These are phyloP conservation scores for Tetrahymena malaccensis DNA, from an alignment of 73 alveolate genomes.

Conservation along the genomic window DNA sequence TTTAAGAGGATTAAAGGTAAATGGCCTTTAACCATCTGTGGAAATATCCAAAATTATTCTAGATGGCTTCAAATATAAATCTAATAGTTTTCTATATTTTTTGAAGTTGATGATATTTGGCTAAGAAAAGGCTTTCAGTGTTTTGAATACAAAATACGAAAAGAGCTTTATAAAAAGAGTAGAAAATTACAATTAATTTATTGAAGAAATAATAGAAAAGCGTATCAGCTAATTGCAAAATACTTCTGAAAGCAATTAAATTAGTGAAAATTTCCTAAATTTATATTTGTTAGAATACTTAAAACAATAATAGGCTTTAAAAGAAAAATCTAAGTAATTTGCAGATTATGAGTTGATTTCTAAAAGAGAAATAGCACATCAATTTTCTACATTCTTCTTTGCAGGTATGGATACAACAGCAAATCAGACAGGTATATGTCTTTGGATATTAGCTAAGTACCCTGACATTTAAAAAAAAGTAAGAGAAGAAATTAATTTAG, in stretches of 20 bases:
- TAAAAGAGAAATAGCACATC: neutral
- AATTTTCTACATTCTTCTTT: neutral
- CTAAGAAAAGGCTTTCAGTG: neutral
- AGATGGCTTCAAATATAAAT: neutral
- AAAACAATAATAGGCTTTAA: neutral
- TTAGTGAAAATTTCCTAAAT: neutral
- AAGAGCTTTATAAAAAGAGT: neutral
- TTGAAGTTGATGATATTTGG: neutral
- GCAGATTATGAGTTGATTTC: neutral
- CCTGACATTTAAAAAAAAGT: neutral
- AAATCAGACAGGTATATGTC: neutral
- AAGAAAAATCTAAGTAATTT: neutral
- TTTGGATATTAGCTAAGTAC: neutral
- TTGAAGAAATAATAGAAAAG: neutral
- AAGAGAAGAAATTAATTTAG: neutral
- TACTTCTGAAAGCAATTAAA: neutral
- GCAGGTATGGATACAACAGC: neutral
- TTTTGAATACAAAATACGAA: neutral
- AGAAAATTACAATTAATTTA: neutral
- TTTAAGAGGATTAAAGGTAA: neutral
- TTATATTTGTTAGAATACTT: neutral
- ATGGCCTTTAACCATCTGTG: neutral
- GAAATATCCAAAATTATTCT: neutral
- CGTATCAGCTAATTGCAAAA: neutral
- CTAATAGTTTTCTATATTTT: neutral